Conservation (phyloP, 495 filamentous ascomycete genomes). For the Penicillium arizonense region DNA sequence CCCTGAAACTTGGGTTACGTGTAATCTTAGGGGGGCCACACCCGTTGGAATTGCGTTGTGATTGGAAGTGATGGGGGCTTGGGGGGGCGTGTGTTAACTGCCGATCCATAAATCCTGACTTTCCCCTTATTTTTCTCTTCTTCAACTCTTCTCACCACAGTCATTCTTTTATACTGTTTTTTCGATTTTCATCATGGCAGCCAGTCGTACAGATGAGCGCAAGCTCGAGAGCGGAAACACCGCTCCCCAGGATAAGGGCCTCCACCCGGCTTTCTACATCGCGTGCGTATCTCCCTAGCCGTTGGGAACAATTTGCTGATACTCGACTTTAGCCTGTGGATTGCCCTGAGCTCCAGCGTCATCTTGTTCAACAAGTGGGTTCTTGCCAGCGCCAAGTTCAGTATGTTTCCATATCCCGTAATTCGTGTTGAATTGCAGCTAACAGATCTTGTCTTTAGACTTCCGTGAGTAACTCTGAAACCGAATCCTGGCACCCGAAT, state of each 20-base stretch:
- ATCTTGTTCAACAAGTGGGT: conserved; percentile 99
- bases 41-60: conserved; percentile 1
- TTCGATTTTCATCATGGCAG: conserved; percentile 26
- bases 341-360: conserved; percentile 80
- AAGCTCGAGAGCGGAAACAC: conserved; percentile 31
- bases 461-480: conserved; percentile 27
- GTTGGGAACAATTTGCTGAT: conserved; percentile 3
- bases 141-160: conserved; percentile 25
- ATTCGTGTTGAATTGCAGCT: conserved; percentile 9
- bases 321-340: conserved; percentile 66
- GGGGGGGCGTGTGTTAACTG: conserved; percentile 3
- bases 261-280: conserved; percentile 85
- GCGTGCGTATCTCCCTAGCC: conserved; percentile 52
- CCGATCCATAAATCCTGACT: conserved; percentile 17
- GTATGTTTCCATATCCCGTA: conserved; percentile 49
- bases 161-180: conserved; percentile 30
- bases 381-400: conserved; percentile 70
- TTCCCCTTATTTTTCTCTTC: conserved; percentile 19
- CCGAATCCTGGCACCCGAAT: background rate
- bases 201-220: conserved; percentile 33
- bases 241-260: conserved; percentile 20
- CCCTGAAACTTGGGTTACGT: conserved; percentile 6
- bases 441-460: conserved; percentile 29
- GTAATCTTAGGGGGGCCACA: conserved; percentile 2
- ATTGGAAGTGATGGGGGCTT: conserved; percentile 1